Percentiles rank a stretch among this genome's conserved stretches.
phyloP scores from a whole-genome alignment of 345 rosid species.

The Moricandia moricandioides region DNA sequence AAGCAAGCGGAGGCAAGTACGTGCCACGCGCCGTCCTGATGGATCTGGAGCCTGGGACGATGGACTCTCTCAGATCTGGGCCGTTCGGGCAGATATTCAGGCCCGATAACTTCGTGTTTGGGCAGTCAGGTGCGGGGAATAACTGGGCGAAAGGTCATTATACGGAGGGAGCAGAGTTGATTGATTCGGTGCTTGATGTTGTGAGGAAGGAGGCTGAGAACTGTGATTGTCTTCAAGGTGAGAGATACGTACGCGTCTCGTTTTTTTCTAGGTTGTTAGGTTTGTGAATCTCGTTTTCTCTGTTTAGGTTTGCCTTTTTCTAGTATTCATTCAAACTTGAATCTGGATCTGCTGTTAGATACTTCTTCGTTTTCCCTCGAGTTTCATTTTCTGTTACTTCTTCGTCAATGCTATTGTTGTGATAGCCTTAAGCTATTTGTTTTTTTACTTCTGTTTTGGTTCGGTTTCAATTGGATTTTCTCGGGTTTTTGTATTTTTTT shows the following conservation, averaged over 20 bases:
- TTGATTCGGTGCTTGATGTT: background rate
- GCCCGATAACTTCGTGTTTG: background rate
- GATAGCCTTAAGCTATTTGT: no score
- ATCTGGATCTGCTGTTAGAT: background rate
- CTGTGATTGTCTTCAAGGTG: background rate
- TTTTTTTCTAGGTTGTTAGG: background rate
- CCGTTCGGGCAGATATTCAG: background rate
- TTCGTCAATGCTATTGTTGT: background rate
- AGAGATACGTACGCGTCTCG: background rate
- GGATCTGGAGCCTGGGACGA: background rate
- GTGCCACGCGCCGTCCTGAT: background rate
- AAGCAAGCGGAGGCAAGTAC: background rate
- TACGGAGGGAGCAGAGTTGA: background rate
- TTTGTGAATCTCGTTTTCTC: no score
- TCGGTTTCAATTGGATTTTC: no score
- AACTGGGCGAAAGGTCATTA: background rate
- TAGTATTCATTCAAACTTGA: background rate
- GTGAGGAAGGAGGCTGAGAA: background rate
- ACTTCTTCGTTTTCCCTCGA: background rate
- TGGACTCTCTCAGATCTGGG: background rate
- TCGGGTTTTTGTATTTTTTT: no score
- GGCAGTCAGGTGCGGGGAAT: background rate
- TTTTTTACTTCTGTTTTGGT: no score
- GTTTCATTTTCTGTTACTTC: background rate
- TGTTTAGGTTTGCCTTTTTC: background rate